These are phyloP conservation scores for Onygenales sp. DNA, from an alignment of 2,329 filamentous ascomycete species.

Conservation along the genomic window DNA sequence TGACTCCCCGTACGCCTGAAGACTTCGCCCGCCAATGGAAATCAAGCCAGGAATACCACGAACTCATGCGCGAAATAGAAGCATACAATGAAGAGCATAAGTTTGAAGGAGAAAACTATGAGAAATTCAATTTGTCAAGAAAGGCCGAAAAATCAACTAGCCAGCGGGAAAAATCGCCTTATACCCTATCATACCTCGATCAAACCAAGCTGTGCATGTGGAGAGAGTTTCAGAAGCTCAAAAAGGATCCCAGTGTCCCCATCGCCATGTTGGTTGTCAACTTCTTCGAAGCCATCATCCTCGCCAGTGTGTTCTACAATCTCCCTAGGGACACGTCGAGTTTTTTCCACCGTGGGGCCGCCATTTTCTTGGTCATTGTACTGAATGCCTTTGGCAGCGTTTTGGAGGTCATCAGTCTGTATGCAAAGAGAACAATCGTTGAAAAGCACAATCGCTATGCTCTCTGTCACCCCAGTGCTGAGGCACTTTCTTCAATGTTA, in stretches of 20 bases:
- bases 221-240: slow-evolving; percentile 68
- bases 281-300: slow-evolving; percentile 64
- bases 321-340: slow-evolving; percentile 52
- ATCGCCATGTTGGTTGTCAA: slow-evolving; percentile 59
- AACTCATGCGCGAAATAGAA: slow-evolving; percentile 33
- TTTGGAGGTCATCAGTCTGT: slow-evolving; percentile 72
- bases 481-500: slow-evolving; percentile 63
- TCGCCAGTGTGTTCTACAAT: slow-evolving; percentile 74
- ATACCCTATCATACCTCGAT: slow-evolving; percentile 65
- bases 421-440: slow-evolving; percentile 80
- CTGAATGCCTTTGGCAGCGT: slow-evolving; percentile 76
- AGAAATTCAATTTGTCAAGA: slow-evolving; percentile 18
- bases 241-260: slow-evolving; percentile 65
- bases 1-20: slow-evolving; percentile 57
- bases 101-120: slow-evolving; percentile 14
- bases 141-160: slow-evolving; percentile 33
- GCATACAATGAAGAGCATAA: slow-evolving; percentile 33
- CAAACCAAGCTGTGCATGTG: slow-evolving; percentile 71
- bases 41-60: slow-evolving; percentile 39
- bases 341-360: slow-evolving; percentile 68
- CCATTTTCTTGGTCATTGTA: slow-evolving; percentile 78
- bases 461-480: slow-evolving; percentile 80
- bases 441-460: slow-evolving; percentile 83
- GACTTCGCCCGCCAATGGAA: slow-evolving; percentile 57
- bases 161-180: slow-evolving; percentile 62